These are phyloP conservation scores for Phytophthora brassicae DNA, from an alignment of 352 stramenopile species.

Conservation along the genomic window DNA sequence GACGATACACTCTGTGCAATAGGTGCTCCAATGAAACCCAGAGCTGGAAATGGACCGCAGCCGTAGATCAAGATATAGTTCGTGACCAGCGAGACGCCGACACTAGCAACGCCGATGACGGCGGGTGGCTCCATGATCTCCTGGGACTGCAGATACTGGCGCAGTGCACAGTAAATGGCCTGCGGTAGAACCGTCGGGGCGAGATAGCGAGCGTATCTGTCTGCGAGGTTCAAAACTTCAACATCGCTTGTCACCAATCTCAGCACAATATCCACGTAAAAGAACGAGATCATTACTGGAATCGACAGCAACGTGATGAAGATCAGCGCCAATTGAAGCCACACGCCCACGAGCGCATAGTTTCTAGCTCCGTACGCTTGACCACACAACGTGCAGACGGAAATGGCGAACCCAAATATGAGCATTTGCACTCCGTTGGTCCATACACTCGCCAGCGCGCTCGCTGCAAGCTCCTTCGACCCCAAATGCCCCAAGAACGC, in stretches of 20 bases:
- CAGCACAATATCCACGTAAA: constrained; percentile 79
- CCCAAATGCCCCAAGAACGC: constrained; percentile 80
- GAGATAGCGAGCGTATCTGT: constrained; percentile 65
- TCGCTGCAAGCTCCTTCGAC: constrained; percentile 73
- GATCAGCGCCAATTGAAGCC: constrained; percentile 78
- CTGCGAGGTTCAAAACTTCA: constrained; percentile 59
- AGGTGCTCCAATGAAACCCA: constrained; percentile 77
- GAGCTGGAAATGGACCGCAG: constrained; percentile 46
- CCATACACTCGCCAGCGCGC: constrained; percentile 75
- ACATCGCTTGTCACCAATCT: constrained; percentile 65
- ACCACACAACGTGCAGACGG: constrained; percentile 77
- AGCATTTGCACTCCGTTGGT: constrained; percentile 81
- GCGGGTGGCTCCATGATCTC: constrained; percentile 81
- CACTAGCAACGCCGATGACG: constrained; percentile 66
- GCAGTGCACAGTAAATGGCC: constrained; percentile 70
- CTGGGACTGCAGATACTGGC: constrained; percentile 80
- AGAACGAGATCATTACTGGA: constrained; percentile 82
- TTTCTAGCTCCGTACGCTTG: constrained; percentile 82
- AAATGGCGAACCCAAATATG: constrained; percentile 79
- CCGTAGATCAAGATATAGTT: constrained; percentile 87
- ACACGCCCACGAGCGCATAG: constrained; percentile 74
- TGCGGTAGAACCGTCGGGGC: constrained; percentile 68
- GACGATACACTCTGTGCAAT: constrained; percentile 76
- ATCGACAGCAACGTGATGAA: constrained; percentile 76
- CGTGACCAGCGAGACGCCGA: constrained; percentile 63